Evolutionary conservation across 805 yeast species (phyloP).

Genomic region (Ogataea haglerorum): DNA sequence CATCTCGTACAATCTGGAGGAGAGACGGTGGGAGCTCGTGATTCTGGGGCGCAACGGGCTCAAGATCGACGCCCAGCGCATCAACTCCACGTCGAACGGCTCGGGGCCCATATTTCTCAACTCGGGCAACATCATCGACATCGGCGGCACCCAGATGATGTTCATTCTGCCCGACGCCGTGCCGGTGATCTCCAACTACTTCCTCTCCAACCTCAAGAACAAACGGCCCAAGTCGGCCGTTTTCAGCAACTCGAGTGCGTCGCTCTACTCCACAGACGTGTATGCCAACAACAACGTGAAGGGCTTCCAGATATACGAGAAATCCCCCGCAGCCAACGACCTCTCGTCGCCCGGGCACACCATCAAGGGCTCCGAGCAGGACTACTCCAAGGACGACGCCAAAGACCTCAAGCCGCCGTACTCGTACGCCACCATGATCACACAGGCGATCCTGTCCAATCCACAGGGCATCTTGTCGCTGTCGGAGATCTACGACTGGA

Average conservation of each 20-base stretch:
- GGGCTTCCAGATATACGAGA: slow-evolving; percentile 55
- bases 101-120: slow-evolving; percentile 50
- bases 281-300: slow-evolving; percentile 31
- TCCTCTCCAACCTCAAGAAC: slow-evolving; percentile 37
- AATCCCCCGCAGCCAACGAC: slow-evolving; percentile 24
- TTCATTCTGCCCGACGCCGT: slow-evolving; percentile 90
- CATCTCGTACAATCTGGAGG: slow-evolving; percentile 69
- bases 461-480: slow-evolving; percentile 84
- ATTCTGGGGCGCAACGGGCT: slow-evolving; percentile 92
- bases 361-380: slow-evolving; percentile 37
- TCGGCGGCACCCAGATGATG: slow-evolving; percentile 99
- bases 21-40: slow-evolving; percentile 81
- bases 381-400: slow-evolving; percentile 84
- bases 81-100: slow-evolving; percentile 37
- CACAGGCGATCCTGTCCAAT: slow-evolving; percentile 91
- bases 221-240: slow-evolving; percentile 24
- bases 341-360: slow-evolving; percentile 11
- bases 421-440: slow-evolving; percentile 96
- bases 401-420: slow-evolving; percentile 95
- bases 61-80: slow-evolving; percentile 70
- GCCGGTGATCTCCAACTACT: slow-evolving; percentile 58
- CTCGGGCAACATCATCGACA: slow-evolving; percentile 89
- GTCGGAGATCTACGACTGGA: slow-evolving; percentile 91
- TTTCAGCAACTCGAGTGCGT: slow-evolving; percentile 10
- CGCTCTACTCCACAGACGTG: slow-evolving; percentile 16